Evolutionary conservation across 306 rosid species (phyloP).

Genomic region (Nissolia schottii): DNA sequence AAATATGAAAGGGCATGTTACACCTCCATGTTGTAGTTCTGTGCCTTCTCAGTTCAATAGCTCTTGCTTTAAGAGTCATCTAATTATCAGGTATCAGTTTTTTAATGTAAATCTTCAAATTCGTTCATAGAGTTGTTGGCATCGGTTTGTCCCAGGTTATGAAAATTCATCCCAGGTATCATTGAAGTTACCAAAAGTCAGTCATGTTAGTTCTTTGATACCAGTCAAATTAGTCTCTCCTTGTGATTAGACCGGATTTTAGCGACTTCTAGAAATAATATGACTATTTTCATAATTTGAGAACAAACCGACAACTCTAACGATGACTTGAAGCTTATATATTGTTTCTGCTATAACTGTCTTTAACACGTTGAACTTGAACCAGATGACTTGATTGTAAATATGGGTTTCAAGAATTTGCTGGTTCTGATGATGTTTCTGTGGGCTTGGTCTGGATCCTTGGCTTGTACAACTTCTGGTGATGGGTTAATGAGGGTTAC

Average conservation of each 20-base stretch:
- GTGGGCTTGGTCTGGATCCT: constrained; percentile 30
- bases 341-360: background rate
- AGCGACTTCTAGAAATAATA: too few relatives aligned
- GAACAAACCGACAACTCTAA: too few relatives aligned
- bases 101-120: too few relatives aligned
- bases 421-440: constrained; percentile 15
- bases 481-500: constrained; percentile 33
- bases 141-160: too few relatives aligned
- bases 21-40: constrained; percentile 2
- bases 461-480: constrained; percentile 33
- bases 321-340: too few relatives aligned
- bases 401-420: constrained; percentile 27
- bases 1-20: constrained; percentile 16
- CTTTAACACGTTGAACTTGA: constrained; percentile 1
- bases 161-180: too few relatives aligned
- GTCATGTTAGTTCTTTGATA: too few relatives aligned
- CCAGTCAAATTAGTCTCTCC: too few relatives aligned
- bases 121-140: too few relatives aligned
- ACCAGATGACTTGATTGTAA: constrained; percentile 20
- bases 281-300: too few relatives aligned
- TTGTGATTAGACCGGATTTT: too few relatives aligned
- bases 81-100: constrained; percentile 14
- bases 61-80: background rate
- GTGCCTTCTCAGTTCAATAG: background rate
- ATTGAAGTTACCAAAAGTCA: too few relatives aligned